Base-by-base conservation (phyloP, 2,329 filamentous ascomycete species). In the Stenocarpella maydis region DNA sequence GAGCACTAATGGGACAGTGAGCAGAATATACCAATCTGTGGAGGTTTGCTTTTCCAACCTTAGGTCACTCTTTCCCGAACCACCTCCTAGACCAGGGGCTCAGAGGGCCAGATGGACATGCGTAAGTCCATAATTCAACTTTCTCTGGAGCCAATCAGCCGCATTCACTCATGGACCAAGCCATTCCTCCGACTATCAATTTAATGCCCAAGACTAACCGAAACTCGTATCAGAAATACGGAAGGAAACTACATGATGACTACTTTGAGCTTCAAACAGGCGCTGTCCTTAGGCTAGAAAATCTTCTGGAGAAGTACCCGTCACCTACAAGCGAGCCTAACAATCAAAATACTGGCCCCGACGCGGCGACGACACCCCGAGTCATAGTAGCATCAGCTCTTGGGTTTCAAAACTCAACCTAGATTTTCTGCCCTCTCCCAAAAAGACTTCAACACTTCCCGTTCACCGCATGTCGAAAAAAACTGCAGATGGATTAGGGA, bases 251-350 rank as follows among this genome's bases (percentile, higher is more conserved):
- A 1, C 26, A 64, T 6, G 69, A 71, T 53, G 65, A 71, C 52
- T 71, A 68, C 24, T 17, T 17, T 15, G 69, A 71, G 45, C 39
- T 61, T 12, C 58, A 65, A 21, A 43, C 69, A 26, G 69, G 69
- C 1, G 69, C 50, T 0, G 41, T 65, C 1, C 17, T 4, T 1
- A 43, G 37, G 12, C 39, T 71, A 2, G 34, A 60, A 15, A 17
- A 52, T 3, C 19, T 52, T 17, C 9, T 68, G 1, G 21, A 24
- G 14, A 26, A 37, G 3, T 58, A 49, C 37, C 19, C 8, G 14
- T n/a, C 49, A 1, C 12, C 2, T 2, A n/a, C 12, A 45, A 7
- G 5, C 21, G 15, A n/a, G 17, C 8, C 34, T 7, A 8, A 12
- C 9, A 24, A n/a, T 4, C n/a, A n/a, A n/a, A 10, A 0, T 43